Evolutionary conservation across 1,284 basidiomycete genomes (phyloP).

Genomic region (Ustilago shanxiensis): DNA sequence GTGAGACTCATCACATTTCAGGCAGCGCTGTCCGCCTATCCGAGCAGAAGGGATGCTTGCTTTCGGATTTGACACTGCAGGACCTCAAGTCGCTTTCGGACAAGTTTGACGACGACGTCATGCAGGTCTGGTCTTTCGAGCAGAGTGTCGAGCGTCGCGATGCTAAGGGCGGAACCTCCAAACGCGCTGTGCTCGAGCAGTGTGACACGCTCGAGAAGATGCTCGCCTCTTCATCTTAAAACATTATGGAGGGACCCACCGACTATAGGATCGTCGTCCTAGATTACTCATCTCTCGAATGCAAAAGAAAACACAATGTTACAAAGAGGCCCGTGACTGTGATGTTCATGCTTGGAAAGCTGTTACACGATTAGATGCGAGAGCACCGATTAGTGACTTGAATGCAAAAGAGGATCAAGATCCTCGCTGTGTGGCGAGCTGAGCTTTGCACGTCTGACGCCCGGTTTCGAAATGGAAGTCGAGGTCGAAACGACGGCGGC

Average conservation of each 20-base stretch:
- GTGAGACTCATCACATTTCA: constrained; percentile 97
- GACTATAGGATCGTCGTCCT: too few relatives aligned
- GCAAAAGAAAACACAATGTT: not conserved
- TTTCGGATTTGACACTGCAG: constrained; percentile 82
- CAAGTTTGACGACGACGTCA: constrained; percentile 85
- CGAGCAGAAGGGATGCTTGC: constrained; percentile 82
- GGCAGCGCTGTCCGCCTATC: constrained; percentile 94
- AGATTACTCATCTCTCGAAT: not conserved
- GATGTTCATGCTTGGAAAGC: not conserved
- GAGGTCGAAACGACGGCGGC: constrained; percentile 34
- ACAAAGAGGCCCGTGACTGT: constrained; percentile 1
- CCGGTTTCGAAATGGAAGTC: constrained; percentile 1
- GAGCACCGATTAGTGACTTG: constrained; percentile 1
- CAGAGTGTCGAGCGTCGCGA: constrained; percentile 90
- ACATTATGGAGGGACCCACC: too few relatives aligned
- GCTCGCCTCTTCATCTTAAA: too few relatives aligned
- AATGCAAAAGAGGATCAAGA: constrained; percentile 30
- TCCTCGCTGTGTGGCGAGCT: constrained; percentile 10
- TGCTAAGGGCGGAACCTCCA: constrained; percentile 91
- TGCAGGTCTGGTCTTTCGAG: constrained; percentile 68
- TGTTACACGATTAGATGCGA: not conserved
- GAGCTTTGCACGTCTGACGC: constrained; percentile 10
- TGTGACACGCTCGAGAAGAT: constrained; percentile 58
- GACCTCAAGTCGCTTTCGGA: constrained; percentile 83
- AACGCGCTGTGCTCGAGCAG: constrained; percentile 86